Evolutionary conservation across 208 protist species (phyloP).

Genomic region (Acanthamoeba divionensis): DNA sequence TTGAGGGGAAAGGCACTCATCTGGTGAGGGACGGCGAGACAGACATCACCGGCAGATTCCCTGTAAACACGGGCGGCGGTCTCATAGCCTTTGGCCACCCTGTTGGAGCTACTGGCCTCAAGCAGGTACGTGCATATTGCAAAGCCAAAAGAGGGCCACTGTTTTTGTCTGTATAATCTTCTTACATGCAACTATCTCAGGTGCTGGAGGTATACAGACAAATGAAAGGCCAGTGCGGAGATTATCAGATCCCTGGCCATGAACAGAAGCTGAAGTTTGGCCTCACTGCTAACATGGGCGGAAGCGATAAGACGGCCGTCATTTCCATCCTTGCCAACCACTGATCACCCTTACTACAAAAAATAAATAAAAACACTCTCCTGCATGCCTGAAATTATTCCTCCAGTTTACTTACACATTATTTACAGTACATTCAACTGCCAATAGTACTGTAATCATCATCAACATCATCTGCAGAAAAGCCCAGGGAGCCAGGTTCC

Average conservation of each 20-base stretch:
- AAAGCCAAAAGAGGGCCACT: not conserved
- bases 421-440: too few relatives aligned
- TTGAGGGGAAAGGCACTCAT: conserved; percentile 84
- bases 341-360: too few relatives aligned
- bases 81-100: conserved; percentile 89
- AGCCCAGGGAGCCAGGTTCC: too few relatives aligned
- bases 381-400: too few relatives aligned
- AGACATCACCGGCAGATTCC: conserved; percentile 81
- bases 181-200: conserved; percentile 74
- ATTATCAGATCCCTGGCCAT: conserved; percentile 78
- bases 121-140: not conserved
- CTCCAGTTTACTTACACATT: too few relatives aligned
- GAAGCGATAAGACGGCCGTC: conserved; percentile 90
- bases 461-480: too few relatives aligned
- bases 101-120: conserved; percentile 71
- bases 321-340: conserved; percentile 78
- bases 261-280: conserved; percentile 79
- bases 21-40: conserved; percentile 83
- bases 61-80: conserved; percentile 89
- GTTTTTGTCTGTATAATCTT: not conserved
- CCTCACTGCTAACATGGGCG: conserved; percentile 89
- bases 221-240: conserved; percentile 88
- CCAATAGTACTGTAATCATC: too few relatives aligned
- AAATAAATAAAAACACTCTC: too few relatives aligned
- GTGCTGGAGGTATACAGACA: conserved; percentile 89